Conservation (phyloP, 176 grass and related monocot genomes). For the Hyparrhenia diplandra region DNA sequence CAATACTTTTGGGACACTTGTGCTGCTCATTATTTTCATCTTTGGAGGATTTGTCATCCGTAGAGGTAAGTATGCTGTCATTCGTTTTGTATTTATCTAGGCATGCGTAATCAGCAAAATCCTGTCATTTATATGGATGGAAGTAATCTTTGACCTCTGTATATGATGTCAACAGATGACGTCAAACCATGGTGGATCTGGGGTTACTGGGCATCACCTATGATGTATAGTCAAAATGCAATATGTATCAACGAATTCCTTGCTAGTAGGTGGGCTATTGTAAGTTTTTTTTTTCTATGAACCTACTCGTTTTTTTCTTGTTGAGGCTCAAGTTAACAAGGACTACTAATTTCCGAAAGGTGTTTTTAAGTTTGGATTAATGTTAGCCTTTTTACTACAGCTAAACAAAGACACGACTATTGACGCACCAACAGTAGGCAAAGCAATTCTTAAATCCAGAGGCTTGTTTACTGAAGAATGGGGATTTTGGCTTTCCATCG, state of each 20-base stretch:
- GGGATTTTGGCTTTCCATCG: conserved; percentile 77
- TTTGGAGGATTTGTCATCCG: too few relatives aligned
- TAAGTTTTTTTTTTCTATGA: conserved; percentile 36
- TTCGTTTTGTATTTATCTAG: too few relatives aligned
- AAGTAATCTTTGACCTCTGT: conserved; percentile 12
- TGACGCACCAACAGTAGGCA: conserved; percentile 63
- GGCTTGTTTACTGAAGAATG: conserved; percentile 50
- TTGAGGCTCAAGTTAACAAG: neutral
- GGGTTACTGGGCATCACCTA: conserved; percentile 82
- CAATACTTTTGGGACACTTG: too few relatives aligned
- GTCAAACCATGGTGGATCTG: conserved; percentile 94
- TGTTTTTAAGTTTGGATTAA: conserved; percentile 10
- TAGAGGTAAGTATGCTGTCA: too few relatives aligned
- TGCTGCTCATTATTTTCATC: too few relatives aligned
- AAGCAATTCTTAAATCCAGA: conserved; percentile 75
- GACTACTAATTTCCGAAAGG: neutral
- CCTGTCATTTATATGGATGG: neutral
- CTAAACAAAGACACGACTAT: conserved; percentile 51
- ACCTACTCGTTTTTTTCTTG: neutral
- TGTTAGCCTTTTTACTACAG: conserved; percentile 24
- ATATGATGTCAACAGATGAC: conserved; percentile 48
- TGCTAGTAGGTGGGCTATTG: conserved; percentile 63
- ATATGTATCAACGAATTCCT: conserved; percentile 89
- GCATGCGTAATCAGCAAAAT: too few relatives aligned
- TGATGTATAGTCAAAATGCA: conserved; percentile 86